phyloP scores from a whole-genome alignment of 345 rosid genomes.

The Corymbia maculata region DNA sequence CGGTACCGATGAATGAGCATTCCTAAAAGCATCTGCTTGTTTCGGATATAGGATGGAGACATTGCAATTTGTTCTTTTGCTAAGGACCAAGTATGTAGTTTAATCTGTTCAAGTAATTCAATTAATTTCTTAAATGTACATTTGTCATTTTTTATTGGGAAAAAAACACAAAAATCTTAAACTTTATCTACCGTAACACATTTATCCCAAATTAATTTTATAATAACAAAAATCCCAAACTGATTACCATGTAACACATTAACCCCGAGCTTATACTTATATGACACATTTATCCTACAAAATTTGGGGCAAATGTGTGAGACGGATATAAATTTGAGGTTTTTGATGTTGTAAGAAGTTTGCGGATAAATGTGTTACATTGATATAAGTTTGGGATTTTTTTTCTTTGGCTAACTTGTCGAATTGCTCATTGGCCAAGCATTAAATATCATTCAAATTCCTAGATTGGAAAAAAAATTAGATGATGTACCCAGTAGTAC shows the following conservation, averaged over 20 bases:
- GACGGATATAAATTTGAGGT: fast-evolving
- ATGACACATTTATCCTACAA: too few relatives aligned
- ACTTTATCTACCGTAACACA: too few relatives aligned
- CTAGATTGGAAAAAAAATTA: not conserved
- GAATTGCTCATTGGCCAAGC: not conserved
- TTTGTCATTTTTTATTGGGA: not conserved
- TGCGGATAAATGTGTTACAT: fast-evolving
- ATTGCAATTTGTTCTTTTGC: not conserved
- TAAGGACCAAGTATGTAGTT: not conserved
- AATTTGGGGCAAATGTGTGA: too few relatives aligned
- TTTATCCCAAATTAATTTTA: too few relatives aligned
- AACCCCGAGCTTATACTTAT: fast-evolving
- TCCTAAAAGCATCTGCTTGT: not conserved
- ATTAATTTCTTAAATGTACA: not conserved
- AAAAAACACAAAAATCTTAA: too few relatives aligned
- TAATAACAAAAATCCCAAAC: too few relatives aligned
- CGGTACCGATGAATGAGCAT: not conserved
- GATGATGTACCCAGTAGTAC: not conserved
- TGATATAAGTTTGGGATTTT: too few relatives aligned
- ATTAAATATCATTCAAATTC: too few relatives aligned
- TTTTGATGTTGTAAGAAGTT: too few relatives aligned
- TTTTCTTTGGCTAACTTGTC: not conserved
- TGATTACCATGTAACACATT: too few relatives aligned
- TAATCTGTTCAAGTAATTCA: not conserved
- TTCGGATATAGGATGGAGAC: not conserved